These are phyloP conservation scores for Amorphotheca resinae DNA, from an alignment of 495 filamentous ascomycete species.

Conservation along the genomic window DNA sequence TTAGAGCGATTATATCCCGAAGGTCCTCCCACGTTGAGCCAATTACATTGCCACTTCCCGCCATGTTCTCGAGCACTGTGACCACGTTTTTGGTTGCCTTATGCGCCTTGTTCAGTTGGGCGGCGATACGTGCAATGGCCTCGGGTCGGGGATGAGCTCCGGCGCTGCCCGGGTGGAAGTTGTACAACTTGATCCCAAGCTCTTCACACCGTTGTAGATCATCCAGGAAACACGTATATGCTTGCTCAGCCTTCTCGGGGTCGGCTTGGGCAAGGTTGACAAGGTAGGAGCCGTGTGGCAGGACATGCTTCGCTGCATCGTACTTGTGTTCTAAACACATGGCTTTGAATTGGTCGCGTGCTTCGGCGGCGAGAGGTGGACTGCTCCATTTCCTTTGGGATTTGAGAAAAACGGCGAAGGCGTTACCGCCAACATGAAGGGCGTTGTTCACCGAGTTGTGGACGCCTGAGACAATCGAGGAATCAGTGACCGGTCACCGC, in stretches of 20 bases:
- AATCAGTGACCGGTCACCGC: slow-evolving; percentile 3
- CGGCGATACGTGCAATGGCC: slow-evolving; percentile 68
- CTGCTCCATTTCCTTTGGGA: slow-evolving; percentile 92
- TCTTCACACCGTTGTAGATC: slow-evolving; percentile 78
- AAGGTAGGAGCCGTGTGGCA: slow-evolving; percentile 92
- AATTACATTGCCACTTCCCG: slow-evolving; percentile 76
- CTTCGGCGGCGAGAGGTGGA: slow-evolving; percentile 58
- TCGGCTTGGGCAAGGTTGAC: slow-evolving; percentile 88
- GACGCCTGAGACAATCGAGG: slow-evolving; percentile 42
- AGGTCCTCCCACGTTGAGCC: slow-evolving; percentile 78
- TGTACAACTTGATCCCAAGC: slow-evolving; percentile 85
- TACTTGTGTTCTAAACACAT: slow-evolving; percentile 59
- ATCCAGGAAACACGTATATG: slow-evolving; percentile 75
- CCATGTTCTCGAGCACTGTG: slow-evolving; percentile 91
- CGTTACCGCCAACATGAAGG: slow-evolving; percentile 73
- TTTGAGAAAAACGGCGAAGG: slow-evolving; percentile 90
- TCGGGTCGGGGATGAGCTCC: slow-evolving; percentile 48
- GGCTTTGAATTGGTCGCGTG: slow-evolving; percentile 50
- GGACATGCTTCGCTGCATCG: slow-evolving; percentile 53
- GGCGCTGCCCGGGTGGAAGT: slow-evolving; percentile 88
- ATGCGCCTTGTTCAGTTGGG: slow-evolving; percentile 68
- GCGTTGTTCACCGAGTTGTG: slow-evolving; percentile 79
- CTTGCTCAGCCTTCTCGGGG: slow-evolving; percentile 66
- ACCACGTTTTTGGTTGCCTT: slow-evolving; percentile 58
- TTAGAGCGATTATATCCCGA: slow-evolving; percentile 61